These are phyloP conservation scores for Aurantiochytrium sp. DNA, from an alignment of 108 stramenopile species.

Conservation along the genomic window DNA sequence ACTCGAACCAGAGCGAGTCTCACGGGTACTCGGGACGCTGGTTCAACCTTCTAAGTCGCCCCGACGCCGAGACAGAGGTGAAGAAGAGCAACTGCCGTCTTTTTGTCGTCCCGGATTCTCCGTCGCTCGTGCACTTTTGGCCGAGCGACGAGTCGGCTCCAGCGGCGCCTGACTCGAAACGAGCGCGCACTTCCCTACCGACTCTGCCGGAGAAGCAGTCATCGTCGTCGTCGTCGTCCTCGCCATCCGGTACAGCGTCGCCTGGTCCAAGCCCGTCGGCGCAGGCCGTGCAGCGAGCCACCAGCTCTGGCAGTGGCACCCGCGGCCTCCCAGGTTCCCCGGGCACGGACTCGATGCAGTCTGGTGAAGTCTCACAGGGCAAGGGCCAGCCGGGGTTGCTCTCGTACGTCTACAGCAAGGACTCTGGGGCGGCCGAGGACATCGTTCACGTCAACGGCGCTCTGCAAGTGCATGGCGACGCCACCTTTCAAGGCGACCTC, in stretches of 20 bases:
- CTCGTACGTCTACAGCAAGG: not conserved
- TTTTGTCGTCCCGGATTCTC: not conserved
- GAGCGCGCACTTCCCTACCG: too few species aligned
- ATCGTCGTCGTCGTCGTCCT: not conserved
- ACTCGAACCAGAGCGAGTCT: not conserved
- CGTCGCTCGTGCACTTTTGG: not conserved
- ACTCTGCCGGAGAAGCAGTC: not conserved
- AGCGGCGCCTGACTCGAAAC: too few species aligned
- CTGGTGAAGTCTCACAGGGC: not conserved
- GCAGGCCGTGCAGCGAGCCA: too few species aligned
- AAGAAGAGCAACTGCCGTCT: not conserved
- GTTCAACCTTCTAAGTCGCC: not conserved
- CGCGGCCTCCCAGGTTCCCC: not conserved
- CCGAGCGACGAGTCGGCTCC: too few species aligned
- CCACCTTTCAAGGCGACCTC: not conserved
- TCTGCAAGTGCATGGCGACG: not conserved
- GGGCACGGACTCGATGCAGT: not conserved
- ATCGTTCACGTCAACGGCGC: not conserved
- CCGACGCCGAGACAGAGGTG: not conserved
- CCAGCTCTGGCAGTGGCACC: too few species aligned
- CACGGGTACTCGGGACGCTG: constrained; percentile 8
- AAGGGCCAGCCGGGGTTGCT: not conserved
- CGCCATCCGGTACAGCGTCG: not conserved
- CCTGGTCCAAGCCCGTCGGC: not conserved
- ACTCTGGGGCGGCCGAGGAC: not conserved